A percentile compares a stretch with the other conserved stretches of the same genome.
Conservation (phyloP, 169 alveolate genomes). For the Theileria annulata region DNA sequence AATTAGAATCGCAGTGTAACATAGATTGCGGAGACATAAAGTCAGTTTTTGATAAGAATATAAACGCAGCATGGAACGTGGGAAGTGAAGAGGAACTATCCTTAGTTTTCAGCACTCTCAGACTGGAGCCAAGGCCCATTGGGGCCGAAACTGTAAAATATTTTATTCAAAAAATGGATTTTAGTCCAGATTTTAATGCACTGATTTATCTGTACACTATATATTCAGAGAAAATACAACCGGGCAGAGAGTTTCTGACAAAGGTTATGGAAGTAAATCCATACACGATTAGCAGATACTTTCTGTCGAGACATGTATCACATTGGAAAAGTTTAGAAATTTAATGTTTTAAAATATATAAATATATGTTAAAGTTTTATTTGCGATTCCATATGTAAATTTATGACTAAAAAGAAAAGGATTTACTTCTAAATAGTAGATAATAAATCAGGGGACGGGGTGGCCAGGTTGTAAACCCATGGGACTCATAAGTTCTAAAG, state of each 20-base stretch:
- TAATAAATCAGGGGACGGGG: not conserved
- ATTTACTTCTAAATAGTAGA: not conserved
- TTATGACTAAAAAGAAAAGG: no score
- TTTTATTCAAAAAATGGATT: not conserved
- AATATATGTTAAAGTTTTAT: not conserved
- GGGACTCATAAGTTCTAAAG: not conserved
- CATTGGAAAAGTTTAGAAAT: not conserved
- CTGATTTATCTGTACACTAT: not conserved
- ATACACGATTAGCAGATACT: slow-evolving; percentile 3
- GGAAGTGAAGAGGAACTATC: not conserved
- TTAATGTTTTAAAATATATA: no score
- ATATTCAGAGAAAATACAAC: not conserved
- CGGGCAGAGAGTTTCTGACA: not conserved
- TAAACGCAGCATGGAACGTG: not conserved
- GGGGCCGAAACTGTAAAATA: not conserved
- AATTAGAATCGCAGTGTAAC: not conserved
- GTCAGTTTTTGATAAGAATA: not conserved
- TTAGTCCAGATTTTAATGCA: not conserved
- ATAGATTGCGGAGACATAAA: not conserved
- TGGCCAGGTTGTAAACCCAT: not conserved
- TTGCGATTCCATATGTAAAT: not conserved
- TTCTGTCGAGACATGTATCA: not conserved
- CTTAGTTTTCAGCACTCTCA: not conserved
- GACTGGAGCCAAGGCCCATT: not conserved
- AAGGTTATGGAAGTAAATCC: not conserved